A percentile compares a stretch with the other conserved stretches of the same genome.
These are phyloP conservation scores for Linnemannia exigua DNA, from an alignment of 192 early-diverging fungal genomes.

Conservation along the genomic window DNA sequence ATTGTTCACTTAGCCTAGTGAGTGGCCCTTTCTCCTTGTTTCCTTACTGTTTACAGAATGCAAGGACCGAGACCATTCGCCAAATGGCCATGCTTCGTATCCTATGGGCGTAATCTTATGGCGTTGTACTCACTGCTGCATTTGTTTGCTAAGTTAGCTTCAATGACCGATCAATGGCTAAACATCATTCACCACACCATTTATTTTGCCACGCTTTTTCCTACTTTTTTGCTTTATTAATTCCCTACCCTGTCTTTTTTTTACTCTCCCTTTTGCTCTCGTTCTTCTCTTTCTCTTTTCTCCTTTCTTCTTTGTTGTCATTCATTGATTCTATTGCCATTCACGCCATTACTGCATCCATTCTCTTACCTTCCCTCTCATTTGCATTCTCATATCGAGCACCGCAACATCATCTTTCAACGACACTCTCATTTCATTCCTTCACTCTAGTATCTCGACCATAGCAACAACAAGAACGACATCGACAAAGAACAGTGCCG, in stretches of 20 bases:
- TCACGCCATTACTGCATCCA: background rate
- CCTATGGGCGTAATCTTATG: background rate
- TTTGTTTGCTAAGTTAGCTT: background rate
- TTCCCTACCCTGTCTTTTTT: background rate
- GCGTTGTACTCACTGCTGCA: no score
- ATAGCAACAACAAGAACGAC: background rate
- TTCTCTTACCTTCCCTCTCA: background rate
- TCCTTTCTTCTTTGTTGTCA: background rate
- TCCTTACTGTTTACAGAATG: background rate
- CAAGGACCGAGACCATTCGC: background rate
- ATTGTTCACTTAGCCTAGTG: background rate
- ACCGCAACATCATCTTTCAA: background rate
- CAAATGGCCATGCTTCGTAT: background rate
- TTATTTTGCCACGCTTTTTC: background rate
- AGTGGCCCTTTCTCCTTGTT: background rate
- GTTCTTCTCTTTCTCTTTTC: background rate
- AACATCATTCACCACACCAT: background rate
- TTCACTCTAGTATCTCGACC: background rate
- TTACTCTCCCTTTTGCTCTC: background rate
- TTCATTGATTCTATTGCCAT: background rate
- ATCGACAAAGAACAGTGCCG: background rate
- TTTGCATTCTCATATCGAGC: background rate
- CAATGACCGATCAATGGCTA: background rate
- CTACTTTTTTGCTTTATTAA: background rate
- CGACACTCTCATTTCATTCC: background rate